phyloP scores from a whole-genome alignment of 1,284 basidiomycete genomes.

The Ceratobasidium sp. region DNA sequence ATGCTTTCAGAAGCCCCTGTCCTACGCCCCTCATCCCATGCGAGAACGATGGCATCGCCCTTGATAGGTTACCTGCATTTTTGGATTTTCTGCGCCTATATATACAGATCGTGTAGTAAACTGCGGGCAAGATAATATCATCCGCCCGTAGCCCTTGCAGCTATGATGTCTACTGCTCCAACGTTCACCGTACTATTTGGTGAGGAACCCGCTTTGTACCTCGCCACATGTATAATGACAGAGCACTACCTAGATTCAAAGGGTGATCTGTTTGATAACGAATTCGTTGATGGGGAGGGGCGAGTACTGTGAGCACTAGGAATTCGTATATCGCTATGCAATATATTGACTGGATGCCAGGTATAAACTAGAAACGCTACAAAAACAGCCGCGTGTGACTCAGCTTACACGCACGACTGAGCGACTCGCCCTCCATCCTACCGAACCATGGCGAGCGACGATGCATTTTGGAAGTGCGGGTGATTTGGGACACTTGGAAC shows the following conservation, averaged over 20 bases:
- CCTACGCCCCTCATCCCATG: constrained; percentile 3
- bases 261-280: constrained; percentile 25
- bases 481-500: constrained; percentile 3
- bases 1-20: constrained; percentile 20
- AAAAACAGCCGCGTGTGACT: constrained; percentile 22
- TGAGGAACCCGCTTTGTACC: not conserved
- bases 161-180: constrained; percentile 32
- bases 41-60: not conserved
- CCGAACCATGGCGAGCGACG: constrained; percentile 27
- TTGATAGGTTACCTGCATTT: not conserved
- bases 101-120: not conserved
- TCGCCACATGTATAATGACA: not conserved
- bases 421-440: constrained; percentile 25
- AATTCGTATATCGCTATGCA: not conserved
- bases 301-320: not conserved
- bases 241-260: not conserved
- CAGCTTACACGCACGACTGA: constrained; percentile 11
- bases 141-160: not conserved
- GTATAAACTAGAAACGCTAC: constrained; percentile 15
- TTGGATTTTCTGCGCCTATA: constrained; percentile 5
- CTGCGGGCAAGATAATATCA: not conserved
- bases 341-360: not conserved
- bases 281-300: constrained; percentile 16
- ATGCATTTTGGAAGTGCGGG: constrained; percentile 16
- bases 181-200: constrained; percentile 31